Percentiles rank a stretch among this genome's conserved stretches.
These are phyloP conservation scores for Monosporascus ibericus DNA, from an alignment of 2,329 filamentous ascomycete genomes.

Conservation along the genomic window DNA sequence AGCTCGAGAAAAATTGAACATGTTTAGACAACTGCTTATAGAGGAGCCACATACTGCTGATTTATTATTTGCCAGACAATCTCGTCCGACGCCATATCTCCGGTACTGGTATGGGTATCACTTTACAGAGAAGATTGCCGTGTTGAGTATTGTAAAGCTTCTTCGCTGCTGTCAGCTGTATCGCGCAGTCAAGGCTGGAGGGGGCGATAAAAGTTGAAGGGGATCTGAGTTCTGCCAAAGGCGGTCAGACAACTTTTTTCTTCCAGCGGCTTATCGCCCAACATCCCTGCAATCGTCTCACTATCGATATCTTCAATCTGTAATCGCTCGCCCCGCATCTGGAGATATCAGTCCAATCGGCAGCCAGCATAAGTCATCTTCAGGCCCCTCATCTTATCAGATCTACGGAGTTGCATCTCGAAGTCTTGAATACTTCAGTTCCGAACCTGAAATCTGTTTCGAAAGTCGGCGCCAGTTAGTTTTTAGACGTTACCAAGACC, in stretches of 20 bases:
- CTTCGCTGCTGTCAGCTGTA: not conserved
- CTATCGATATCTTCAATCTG: too few relatives aligned
- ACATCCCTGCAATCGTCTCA: not conserved
- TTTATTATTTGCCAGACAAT: constrained; percentile 97
- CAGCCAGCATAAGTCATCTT: not conserved
- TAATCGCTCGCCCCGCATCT: not conserved
- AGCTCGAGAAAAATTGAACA: constrained; percentile 30
- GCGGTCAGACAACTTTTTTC: not conserved
- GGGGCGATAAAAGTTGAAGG: not conserved
- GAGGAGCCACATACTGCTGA: constrained; percentile 42
- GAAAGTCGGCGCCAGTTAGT: too few relatives aligned
- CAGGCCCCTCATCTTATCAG: not conserved
- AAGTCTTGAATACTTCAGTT: too few relatives aligned
- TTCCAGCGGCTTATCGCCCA: not conserved
- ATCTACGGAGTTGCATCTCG: too few relatives aligned
- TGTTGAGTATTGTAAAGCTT: too few relatives aligned
- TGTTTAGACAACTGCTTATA: constrained; percentile 37
- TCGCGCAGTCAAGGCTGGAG: not conserved
- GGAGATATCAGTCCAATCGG: not conserved
- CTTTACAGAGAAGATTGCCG: not conserved
- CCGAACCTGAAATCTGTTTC: too few relatives aligned
- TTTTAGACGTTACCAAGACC: too few relatives aligned
- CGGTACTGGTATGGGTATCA: not conserved
- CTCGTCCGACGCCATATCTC: constrained; percentile 80
- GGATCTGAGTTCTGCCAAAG: not conserved